Base-by-base conservation (phyloP, 768 basidiomycete species). In the Rhizopogon rudus region DNA sequence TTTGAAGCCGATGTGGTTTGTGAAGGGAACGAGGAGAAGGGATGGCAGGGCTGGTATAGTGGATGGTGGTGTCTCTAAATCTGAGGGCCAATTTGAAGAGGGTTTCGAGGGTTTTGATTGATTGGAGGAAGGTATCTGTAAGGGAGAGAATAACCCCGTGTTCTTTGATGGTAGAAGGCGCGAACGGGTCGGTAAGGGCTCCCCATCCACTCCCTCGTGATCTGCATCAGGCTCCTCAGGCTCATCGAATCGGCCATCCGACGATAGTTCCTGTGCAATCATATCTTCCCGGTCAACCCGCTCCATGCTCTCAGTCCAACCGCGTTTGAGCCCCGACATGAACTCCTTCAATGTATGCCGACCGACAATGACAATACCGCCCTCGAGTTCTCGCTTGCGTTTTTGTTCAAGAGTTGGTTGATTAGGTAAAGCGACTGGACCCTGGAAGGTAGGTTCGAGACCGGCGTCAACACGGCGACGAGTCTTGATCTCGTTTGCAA, bases 271-370 rank as follows among this genome's bases (percentile, higher is more conserved):
- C 53, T 74, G 77, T 0, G 88, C 77, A n/a, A 94, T 74, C 37
- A 73, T 68, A 52, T 92, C 87, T 55, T 95, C 92, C 37, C 74
- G 71, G 65, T 91, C 88, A 52, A 87, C 73, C 50, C 81, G 79
- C 45, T 86, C 79, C 33, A 92, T 68, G 1, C 82, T 76, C 29
- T 85, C 84, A 17, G 86, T 83, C 90, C 91, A 99, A 2, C 97
- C 97, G 52, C 81, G 77, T 65, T 80, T 82, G 41, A 98, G 66
- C 3, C 96, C 97, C 53, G 84, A 79, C 82, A 98, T 83, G 69
- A 91, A 98, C 73, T 99, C 97, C 74, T 98, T 99, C 71, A 96
- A 80, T 0, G 92, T 89, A 37, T 90, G 84, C 49, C 97, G 82
- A 3, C 97, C 97, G 31, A 99, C 70, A 54, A 99, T 75, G 54